Evolutionary conservation across 371 early-diverging fungal species (phyloP).

Genomic region (Mortierella sp.): DNA sequence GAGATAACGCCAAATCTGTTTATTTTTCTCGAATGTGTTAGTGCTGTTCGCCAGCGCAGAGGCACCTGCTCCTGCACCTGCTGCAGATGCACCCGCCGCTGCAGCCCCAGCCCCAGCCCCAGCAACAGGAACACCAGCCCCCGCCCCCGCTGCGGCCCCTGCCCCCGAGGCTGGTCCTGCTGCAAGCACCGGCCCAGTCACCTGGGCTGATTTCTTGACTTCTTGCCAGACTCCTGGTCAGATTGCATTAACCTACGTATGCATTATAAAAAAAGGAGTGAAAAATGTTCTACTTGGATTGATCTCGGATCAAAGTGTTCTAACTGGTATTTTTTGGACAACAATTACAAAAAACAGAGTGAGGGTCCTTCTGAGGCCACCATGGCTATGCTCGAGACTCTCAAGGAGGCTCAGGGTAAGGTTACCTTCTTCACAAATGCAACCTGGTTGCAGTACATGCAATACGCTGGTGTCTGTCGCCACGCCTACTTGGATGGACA

Average conservation of each 20-base stretch:
- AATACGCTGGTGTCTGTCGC: conserved; percentile 66
- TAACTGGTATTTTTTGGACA: neutral
- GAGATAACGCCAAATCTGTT: neutral
- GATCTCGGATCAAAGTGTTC: conserved; percentile 36
- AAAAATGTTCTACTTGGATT: conserved; percentile 5
- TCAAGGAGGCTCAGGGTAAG: conserved; percentile 63
- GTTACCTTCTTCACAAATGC: conserved; percentile 73
- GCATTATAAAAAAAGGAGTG: conserved; percentile 2
- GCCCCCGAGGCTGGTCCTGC: conserved; percentile 11
- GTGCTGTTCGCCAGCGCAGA: conserved; percentile 32
- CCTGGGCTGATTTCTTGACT: conserved; percentile 46
- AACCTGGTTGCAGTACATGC: conserved; percentile 63
- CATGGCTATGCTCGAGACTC: conserved; percentile 62
- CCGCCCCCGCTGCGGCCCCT: conserved; percentile 2
- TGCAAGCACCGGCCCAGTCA: conserved; percentile 29
- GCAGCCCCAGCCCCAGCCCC: conserved; percentile 7
- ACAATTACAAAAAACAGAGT: conserved; percentile 14
- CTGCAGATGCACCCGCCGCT: conserved; percentile 7
- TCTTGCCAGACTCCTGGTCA: conserved; percentile 63
- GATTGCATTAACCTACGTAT: conserved; percentile 68
- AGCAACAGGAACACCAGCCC: neutral
- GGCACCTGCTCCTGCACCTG: neutral
- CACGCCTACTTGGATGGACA: conserved; percentile 67
- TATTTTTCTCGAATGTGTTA: conserved; percentile 1
- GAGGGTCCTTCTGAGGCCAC: conserved; percentile 48